Conservation (phyloP, 148 eudicot genomes). For the Vaccinium corymbosum region DNA sequence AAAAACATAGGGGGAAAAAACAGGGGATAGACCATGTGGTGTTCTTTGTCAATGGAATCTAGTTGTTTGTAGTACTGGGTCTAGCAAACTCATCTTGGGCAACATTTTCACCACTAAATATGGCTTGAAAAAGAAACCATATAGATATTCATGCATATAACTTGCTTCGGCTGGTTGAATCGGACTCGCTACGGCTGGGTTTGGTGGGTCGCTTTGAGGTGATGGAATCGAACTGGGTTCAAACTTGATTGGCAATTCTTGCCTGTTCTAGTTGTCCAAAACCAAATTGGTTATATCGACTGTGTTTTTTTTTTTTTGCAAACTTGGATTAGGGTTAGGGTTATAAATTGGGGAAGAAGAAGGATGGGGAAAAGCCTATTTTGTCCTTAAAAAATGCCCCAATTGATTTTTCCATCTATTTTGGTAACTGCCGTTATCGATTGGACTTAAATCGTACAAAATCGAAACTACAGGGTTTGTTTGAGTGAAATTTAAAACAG, state of each 20-base stretch:
- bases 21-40: slow-evolving; percentile 46
- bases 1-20: background rate
- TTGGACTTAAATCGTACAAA: too few species aligned
- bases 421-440: too few species aligned
- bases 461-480: too few species aligned
- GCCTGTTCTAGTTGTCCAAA: slow-evolving; percentile 43
- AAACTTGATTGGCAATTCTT: slow-evolving; percentile 36
- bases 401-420: too few species aligned
- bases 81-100: slow-evolving; percentile 59
- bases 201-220: slow-evolving; percentile 50
- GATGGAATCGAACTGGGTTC: slow-evolving; percentile 45
- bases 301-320: too few species aligned
- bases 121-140: slow-evolving; percentile 16
- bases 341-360: too few species aligned
- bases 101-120: slow-evolving; percentile 22
- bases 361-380: too few species aligned
- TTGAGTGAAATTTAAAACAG: too few species aligned
- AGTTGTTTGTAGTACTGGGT: slow-evolving; percentile 56
- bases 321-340: too few species aligned
- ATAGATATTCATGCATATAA: background rate
- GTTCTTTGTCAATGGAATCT: slow-evolving; percentile 59
- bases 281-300: slow-evolving; percentile 8
- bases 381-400: too few species aligned
- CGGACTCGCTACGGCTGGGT: slow-evolving; percentile 66
- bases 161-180: slow-evolving; percentile 20